These are phyloP conservation scores for Pyrenochaeta sp. DNA, from an alignment of 2,329 filamentous ascomycete species.

Conservation along the genomic window DNA sequence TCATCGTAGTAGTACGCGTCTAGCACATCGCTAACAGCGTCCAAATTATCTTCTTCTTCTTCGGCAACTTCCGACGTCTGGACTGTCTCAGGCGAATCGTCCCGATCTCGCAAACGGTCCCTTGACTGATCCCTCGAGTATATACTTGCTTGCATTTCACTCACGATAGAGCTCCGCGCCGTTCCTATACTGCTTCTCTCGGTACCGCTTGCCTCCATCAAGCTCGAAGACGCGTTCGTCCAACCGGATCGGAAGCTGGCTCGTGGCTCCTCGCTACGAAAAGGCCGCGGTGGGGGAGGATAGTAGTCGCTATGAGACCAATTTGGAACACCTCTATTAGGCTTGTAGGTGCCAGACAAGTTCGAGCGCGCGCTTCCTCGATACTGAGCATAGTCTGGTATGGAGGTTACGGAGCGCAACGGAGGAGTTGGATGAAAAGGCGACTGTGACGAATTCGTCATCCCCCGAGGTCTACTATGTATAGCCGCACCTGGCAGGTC, in stretches of 20 bases:
- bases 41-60: slow-evolving; percentile 56
- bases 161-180: slow-evolving; percentile 75
- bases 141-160: slow-evolving; percentile 58
- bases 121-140: slow-evolving; percentile 53
- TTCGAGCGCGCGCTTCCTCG: slow-evolving; percentile 38
- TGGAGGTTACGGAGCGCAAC: slow-evolving; percentile 48
- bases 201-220: slow-evolving; percentile 68
- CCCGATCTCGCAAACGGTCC: slow-evolving; percentile 35
- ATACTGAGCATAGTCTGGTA: slow-evolving; percentile 47
- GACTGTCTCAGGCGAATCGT: slow-evolving; percentile 41
- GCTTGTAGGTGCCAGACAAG: slow-evolving; percentile 47
- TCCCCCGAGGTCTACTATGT: slow-evolving; percentile 40
- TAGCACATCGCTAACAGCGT: slow-evolving; percentile 66
- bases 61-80: slow-evolving; percentile 34
- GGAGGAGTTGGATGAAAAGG: slow-evolving; percentile 32
- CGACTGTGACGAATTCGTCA: slow-evolving; percentile 44
- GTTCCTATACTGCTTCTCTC: slow-evolving; percentile 85
- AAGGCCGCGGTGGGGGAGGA: slow-evolving; percentile 37
- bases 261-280: slow-evolving; percentile 55
- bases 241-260: slow-evolving; percentile 68
- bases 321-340: slow-evolving; percentile 47
- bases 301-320: slow-evolving; percentile 48
- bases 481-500: slow-evolving; percentile 23
- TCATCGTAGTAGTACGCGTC: slow-evolving; percentile 68
- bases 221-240: slow-evolving; percentile 66